Base-by-base conservation (phyloP, 768 basidiomycete species). In the Pulveroboletus sp. region DNA sequence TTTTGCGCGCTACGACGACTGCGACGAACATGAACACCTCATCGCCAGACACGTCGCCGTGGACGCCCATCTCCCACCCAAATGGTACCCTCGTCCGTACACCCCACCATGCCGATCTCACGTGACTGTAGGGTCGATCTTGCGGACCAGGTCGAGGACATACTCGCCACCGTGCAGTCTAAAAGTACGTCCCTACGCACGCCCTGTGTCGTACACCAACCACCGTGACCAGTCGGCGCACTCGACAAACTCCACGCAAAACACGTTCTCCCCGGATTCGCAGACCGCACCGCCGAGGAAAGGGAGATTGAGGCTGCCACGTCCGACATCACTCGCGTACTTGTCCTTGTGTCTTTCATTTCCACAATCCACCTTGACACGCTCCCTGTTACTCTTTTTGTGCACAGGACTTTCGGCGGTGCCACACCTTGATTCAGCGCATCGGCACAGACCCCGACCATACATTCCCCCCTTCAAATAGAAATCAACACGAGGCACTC, bases 211-310 rank as follows among this genome's bases (percentile, higher is more conserved):
- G 25, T 46, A 5, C 33, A 29, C 55, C 58, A 51, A 56, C 47
- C 52, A 58, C 50, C 43, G 11, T 56, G 12, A 47, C 56, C 68
- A 98, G 97, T 98, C 62, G 69, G 75, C n/a, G 71, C 80, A 7
- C 84, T 99, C 34, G 97, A 98, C 69, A 97, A 90, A 67, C 82
- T 99, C 5, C 95, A 99, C 58, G 90, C 95, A 56, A 97, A 90
- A 66, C 94, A 97, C 67, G 87, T 87, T 49, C 80, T 99, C 6
- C 97, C 97, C 56, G 95, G 94, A 1, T 99, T 99, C 67, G 81
- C 92, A 64, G 97, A 99, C 79, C 87, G 97, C 44, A 76, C 88
- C 2, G 84, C 84, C 5, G 95, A 99, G 71, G 95, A 98, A 71
- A 79, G 84, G 52, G 94, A 98, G 66, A 99, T 99, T 52, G 90